Evolutionary conservation across 2,329 filamentous ascomycete species (phyloP).

Genomic region (Nemania bipapillata): DNA sequence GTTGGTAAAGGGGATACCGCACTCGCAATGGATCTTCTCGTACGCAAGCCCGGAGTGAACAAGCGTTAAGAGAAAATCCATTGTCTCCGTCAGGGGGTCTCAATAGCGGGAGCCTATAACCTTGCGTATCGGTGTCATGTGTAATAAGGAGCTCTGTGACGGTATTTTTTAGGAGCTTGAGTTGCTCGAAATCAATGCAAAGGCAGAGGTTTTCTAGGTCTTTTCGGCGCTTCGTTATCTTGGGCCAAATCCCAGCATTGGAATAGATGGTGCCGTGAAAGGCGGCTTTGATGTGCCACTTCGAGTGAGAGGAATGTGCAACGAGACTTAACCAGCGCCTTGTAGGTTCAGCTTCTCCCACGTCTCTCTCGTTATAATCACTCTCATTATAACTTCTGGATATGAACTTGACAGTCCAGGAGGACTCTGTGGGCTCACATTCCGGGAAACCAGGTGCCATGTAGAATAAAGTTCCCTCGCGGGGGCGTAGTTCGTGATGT

Average conservation of each 20-base stretch:
- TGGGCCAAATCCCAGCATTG: conserved; percentile 1
- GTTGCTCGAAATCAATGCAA: conserved; percentile 9
- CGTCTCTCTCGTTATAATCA: conserved; percentile 4
- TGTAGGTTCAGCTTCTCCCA: conserved; percentile 8
- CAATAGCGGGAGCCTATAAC: conserved; percentile 7
- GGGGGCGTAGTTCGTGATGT: too few species aligned
- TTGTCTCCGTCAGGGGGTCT: not conserved
- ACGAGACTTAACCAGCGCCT: conserved; percentile 15
- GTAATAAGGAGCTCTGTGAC: conserved; percentile 15
- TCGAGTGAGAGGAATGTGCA: conserved; percentile 4
- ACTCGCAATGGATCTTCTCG: conserved; percentile 13
- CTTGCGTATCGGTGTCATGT: not conserved
- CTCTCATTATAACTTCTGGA: conserved; percentile 9
- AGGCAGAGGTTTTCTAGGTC: conserved; percentile 12
- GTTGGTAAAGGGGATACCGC: conserved; percentile 5
- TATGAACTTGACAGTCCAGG: conserved; percentile 9
- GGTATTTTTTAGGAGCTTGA: conserved; percentile 4
- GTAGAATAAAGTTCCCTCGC: too few species aligned
- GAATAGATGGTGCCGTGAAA: conserved; percentile 14
- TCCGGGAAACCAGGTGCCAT: conserved; percentile 22
- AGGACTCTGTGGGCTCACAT: conserved; percentile 30
- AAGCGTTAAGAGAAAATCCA: not conserved
- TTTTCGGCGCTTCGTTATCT: conserved; percentile 14
- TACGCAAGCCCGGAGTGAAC: not conserved
- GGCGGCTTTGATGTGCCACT: conserved; percentile 8